Conservation (phyloP, 139 green algal species). For the Closterium sp. region DNA sequence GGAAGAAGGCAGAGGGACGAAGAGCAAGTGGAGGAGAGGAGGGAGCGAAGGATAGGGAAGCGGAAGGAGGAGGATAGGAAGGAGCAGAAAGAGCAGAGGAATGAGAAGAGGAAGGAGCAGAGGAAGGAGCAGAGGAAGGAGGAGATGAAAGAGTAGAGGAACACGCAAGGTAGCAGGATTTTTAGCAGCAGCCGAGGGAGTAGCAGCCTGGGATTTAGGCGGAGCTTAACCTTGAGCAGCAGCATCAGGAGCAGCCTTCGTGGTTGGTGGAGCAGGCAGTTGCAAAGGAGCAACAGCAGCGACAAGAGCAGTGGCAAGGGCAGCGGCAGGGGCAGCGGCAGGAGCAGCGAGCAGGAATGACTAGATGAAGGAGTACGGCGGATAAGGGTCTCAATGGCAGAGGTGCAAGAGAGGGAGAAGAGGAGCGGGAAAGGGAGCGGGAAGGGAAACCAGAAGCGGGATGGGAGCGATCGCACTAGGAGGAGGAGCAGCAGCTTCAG, state of each 20-base stretch:
- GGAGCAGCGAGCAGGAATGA: too few relatives aligned
- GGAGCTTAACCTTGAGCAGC: not conserved
- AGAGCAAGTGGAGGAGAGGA: too few relatives aligned
- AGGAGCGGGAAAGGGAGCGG: not conserved
- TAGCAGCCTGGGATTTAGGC: not conserved
- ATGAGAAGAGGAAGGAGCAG: too few relatives aligned
- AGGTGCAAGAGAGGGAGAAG: not conserved
- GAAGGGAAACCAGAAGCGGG: not conserved
- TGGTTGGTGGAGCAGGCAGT: not conserved
- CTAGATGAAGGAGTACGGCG: too few relatives aligned
- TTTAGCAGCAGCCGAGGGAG: not conserved
- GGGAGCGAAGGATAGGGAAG: too few relatives aligned
- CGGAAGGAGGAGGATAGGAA: too few relatives aligned
- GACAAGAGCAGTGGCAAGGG: not conserved
- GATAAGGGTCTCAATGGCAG: not conserved
- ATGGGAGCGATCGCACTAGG: not conserved
- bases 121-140: not conserved
- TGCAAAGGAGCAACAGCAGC: not conserved
- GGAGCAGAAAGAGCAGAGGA: too few relatives aligned
- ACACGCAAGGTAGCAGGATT: not conserved
- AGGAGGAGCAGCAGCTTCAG: not conserved
- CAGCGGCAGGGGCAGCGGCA: not conserved
- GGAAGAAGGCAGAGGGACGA: too few relatives aligned
- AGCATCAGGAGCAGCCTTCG: not conserved
- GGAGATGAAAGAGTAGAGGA: not conserved